Evolutionary conservation across 2,329 filamentous ascomycete species (phyloP).

Genomic region (Hypoxylon sp.): DNA sequence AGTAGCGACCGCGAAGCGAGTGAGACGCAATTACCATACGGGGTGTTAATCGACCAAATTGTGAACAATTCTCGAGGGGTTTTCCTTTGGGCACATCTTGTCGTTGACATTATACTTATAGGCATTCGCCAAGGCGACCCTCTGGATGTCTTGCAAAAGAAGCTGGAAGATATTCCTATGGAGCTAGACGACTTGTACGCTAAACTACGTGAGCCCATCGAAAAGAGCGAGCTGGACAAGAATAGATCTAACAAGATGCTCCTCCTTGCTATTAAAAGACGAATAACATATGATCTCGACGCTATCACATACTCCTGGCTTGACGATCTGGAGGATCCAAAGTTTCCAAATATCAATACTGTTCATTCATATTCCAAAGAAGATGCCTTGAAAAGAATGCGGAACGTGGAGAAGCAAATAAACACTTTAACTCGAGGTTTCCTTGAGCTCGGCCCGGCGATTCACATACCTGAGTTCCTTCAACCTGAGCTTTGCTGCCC

Average conservation of each 20-base stretch:
- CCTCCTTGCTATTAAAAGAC: neutral
- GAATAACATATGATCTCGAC: neutral
- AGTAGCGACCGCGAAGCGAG: neutral
- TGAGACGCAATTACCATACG: neutral
- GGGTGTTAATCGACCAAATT: neutral
- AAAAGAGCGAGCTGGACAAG: neutral
- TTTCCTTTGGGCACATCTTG: slow-evolving; percentile 11
- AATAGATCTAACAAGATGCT: slow-evolving; percentile 2
- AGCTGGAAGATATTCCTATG: neutral
- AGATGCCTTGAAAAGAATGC: neutral
- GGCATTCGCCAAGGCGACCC: neutral
- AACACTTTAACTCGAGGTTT: neutral
- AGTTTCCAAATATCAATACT: neutral
- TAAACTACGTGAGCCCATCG: neutral
- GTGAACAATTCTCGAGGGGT: slow-evolving; percentile 2
- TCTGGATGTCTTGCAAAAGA: neutral
- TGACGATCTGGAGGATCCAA: neutral
- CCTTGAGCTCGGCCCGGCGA: neutral
- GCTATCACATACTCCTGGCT: slow-evolving; percentile 1
- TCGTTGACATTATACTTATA: neutral
- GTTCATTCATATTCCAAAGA: neutral
- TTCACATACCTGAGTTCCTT: too few relatives aligned
- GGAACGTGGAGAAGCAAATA: neutral
- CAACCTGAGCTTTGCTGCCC: neutral
- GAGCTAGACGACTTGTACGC: neutral